Evolutionary conservation across 1,284 basidiomycete species (phyloP).

Genomic region (Trichosporon sp.): DNA sequence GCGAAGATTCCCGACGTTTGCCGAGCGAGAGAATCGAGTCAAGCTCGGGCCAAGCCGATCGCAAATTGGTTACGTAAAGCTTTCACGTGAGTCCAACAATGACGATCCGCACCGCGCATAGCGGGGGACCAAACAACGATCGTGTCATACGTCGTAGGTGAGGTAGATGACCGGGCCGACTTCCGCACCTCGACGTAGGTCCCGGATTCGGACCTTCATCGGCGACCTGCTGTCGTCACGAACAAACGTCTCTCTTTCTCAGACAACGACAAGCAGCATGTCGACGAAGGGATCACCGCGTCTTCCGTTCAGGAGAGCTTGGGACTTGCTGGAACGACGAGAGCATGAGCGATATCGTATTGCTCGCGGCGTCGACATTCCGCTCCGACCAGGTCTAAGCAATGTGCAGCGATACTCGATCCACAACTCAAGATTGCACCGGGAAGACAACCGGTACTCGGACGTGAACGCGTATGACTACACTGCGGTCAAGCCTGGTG

Average conservation of each 20-base stretch:
- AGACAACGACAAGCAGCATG: not conserved
- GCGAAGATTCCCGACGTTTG: not conserved
- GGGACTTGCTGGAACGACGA: not conserved
- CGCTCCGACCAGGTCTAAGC: constrained; percentile 29
- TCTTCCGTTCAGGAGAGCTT: not conserved
- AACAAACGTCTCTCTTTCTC: not conserved
- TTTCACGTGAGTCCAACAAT: no score
- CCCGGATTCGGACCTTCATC: not conserved
- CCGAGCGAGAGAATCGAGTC: not conserved
- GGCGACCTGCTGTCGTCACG: not conserved
- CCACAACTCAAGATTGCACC: not conserved
- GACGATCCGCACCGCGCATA: no score
- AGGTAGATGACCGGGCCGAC: not conserved
- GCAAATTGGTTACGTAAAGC: not conserved
- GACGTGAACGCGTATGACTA: constrained; percentile 44
- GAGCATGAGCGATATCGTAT: not conserved
- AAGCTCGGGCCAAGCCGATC: no score
- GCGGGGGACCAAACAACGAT: not conserved
- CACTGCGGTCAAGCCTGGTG: constrained; percentile 27
- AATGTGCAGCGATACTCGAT: constrained; percentile 11
- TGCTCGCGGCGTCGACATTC: constrained; percentile 11
- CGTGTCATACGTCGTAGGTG: no score
- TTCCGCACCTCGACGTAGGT: not conserved
- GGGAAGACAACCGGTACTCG: constrained; percentile 33
- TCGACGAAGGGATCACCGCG: not conserved